phyloP scores from a whole-genome alignment of 2,329 filamentous ascomycete genomes.

The Hymenoscyphus occultus region DNA sequence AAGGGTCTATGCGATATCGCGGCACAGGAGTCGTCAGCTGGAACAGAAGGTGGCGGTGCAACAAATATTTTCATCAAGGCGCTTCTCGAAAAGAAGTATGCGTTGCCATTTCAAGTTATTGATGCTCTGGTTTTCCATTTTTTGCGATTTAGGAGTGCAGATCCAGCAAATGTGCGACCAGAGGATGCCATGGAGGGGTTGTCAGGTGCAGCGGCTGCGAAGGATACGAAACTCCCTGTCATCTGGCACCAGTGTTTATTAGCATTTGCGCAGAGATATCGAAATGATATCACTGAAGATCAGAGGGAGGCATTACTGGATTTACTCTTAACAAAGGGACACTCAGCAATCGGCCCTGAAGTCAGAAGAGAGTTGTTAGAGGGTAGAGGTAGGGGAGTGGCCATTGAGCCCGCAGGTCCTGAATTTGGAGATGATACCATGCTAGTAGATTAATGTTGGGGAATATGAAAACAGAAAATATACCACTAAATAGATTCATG shows the following conservation, averaged over 20 bases:
- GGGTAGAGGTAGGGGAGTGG: conserved; percentile 78
- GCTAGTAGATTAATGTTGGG: conserved; percentile 54
- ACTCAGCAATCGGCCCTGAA: conserved; percentile 86
- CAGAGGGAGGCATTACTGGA: conserved; percentile 89
- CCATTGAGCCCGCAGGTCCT: conserved; percentile 55
- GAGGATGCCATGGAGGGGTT: conserved; percentile 52
- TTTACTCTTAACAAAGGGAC: conserved; percentile 77
- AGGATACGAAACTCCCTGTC: conserved; percentile 74
- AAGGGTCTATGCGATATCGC: conserved; percentile 93
- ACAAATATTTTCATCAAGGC: conserved; percentile 95
- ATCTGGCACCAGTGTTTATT: conserved; percentile 95
- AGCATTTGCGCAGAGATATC: conserved; percentile 89
- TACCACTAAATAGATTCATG: background rate
- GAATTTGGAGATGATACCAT: conserved; percentile 82
- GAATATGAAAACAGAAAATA: background rate
- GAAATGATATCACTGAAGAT: conserved; percentile 94
- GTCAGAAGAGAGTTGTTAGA: conserved; percentile 85
- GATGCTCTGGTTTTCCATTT: conserved; percentile 97
- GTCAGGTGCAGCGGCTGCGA: conserved; percentile 41
- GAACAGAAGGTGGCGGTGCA: conserved; percentile 82
- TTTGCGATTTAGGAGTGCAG: conserved; percentile 75
- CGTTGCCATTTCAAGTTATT: conserved; percentile 89
- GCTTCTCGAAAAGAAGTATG: conserved; percentile 94
- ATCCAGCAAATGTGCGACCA: conserved; percentile 54
- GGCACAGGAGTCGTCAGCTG: conserved; percentile 79